Evolutionary conservation across 2,329 filamentous ascomycete species (phyloP).

Genomic region (Stachybotrys elegans): DNA sequence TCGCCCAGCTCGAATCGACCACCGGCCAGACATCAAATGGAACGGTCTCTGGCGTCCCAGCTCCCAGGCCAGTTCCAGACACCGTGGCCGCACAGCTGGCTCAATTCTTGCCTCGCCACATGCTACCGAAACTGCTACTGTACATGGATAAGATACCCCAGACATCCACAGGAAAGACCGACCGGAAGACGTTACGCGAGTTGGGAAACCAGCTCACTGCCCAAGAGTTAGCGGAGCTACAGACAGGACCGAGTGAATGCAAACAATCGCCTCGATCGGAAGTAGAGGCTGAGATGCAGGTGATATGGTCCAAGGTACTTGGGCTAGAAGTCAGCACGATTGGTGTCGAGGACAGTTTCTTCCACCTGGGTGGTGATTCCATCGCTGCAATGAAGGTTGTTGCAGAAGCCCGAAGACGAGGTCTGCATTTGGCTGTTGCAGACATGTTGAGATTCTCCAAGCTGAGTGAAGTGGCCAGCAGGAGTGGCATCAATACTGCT

Average conservation of each 20-base stretch:
- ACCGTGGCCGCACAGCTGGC: conserved; percentile 1
- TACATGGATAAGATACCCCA: conserved; percentile 10
- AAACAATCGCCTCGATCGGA: neutral
- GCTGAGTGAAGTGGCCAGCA: too few species aligned
- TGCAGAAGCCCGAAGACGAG: conserved; percentile 1
- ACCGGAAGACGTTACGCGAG: conserved; percentile 8
- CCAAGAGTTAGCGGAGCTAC: neutral
- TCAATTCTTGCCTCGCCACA: conserved; percentile 11
- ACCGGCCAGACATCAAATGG: too few species aligned
- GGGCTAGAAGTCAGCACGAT: conserved; percentile 19
- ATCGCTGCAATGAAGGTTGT: conserved; percentile 12
- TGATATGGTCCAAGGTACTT: conserved; percentile 31
- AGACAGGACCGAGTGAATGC: neutral
- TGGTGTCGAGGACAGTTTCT: conserved; percentile 8
- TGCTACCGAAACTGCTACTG: conserved; percentile 13
- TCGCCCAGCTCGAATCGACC: too few species aligned
- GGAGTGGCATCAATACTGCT: too few species aligned
- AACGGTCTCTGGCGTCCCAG: neutral
- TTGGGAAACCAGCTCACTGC: conserved; percentile 3
- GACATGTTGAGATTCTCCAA: too few species aligned
- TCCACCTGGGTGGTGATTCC: conserved; percentile 11
- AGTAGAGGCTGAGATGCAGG: conserved; percentile 13
- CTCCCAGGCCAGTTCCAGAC: neutral
- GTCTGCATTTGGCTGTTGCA: neutral
- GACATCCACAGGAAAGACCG: conserved; percentile 11